These are phyloP conservation scores for Rhizopogon roseolus DNA, from an alignment of 768 basidiomycete genomes.

Conservation along the genomic window DNA sequence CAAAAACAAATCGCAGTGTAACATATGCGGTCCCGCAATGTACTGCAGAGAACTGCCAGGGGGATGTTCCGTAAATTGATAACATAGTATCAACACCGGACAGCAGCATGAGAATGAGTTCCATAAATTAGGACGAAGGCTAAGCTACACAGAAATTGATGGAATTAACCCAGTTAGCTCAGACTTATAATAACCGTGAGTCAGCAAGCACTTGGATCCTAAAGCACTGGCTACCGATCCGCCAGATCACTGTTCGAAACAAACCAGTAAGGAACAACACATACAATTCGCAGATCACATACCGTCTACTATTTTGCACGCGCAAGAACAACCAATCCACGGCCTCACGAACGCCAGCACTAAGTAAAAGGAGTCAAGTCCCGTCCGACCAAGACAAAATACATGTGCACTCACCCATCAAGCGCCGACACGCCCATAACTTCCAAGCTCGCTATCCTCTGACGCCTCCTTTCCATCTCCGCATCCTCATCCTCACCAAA, in stretches of 20 bases:
- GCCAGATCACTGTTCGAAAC: not conserved
- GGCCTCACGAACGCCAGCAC: conserved; percentile 84
- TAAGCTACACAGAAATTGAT: no score
- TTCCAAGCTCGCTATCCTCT: conserved; percentile 71
- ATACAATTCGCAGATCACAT: not conserved
- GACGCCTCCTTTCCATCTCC: conserved; percentile 39
- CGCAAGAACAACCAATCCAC: conserved; percentile 94
- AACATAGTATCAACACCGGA: no score
- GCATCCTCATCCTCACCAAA: conserved; percentile 45
- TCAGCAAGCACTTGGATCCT: not conserved
- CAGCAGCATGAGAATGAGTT: no score
- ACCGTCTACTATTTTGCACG: conserved; percentile 86
- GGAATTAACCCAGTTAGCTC: no score
- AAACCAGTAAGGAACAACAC: not conserved
- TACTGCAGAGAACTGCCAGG: no score
- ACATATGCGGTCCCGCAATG: no score
- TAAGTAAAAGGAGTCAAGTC: conserved; percentile 22
- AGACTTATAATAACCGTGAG: no score
- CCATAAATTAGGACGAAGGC: no score
- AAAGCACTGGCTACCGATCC: not conserved
- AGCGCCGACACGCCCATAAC: conserved; percentile 90
- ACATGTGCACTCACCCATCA: conserved; percentile 61
- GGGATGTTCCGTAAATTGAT: no score
- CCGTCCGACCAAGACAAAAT: not conserved
- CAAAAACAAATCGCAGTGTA: no score